phyloP scores from a whole-genome alignment of 2,329 filamentous ascomycete genomes.

The Botrytis paeoniae region DNA sequence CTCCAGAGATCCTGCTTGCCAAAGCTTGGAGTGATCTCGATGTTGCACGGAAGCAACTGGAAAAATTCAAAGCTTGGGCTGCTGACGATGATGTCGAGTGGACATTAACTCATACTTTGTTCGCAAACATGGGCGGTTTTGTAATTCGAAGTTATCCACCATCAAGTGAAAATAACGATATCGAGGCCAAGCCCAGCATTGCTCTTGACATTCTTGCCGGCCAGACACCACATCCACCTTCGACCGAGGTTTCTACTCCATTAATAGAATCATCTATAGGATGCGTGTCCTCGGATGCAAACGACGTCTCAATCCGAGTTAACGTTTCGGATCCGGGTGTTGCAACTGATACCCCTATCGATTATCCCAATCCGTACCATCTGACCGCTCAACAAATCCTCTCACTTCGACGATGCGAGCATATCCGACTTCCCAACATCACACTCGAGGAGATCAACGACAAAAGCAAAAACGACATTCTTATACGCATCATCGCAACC shows the following conservation, averaged over 20 bases:
- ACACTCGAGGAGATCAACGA: slow-evolving; percentile 48
- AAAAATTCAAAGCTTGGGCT: slow-evolving; percentile 12
- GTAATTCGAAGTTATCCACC: slow-evolving; percentile 10
- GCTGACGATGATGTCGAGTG: slow-evolving; percentile 20
- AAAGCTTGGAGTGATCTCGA: slow-evolving; percentile 18
- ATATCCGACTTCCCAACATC: slow-evolving; percentile 35
- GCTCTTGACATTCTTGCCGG: background rate
- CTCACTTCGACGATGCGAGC: slow-evolving; percentile 12
- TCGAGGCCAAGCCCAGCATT: slow-evolving; percentile 2
- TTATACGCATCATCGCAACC: slow-evolving; percentile 18
- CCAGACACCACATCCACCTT: background rate
- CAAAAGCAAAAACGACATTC: slow-evolving; percentile 42
- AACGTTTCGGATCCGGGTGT: background rate
- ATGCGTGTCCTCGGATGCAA: background rate
- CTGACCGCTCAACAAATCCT: slow-evolving; percentile 6
- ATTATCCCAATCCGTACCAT: slow-evolving; percentile 9
- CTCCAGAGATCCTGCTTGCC: slow-evolving; percentile 21
- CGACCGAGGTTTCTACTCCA: background rate
- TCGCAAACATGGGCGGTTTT: slow-evolving; percentile 28
- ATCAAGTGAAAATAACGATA: background rate
- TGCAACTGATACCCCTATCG: background rate
- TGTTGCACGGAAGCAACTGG: slow-evolving; percentile 3
- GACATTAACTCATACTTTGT: slow-evolving; percentile 24
- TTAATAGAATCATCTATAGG: background rate
- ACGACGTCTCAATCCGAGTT: background rate